Conservation (phyloP, 306 rosid genomes). For the Delonix regia region DNA sequence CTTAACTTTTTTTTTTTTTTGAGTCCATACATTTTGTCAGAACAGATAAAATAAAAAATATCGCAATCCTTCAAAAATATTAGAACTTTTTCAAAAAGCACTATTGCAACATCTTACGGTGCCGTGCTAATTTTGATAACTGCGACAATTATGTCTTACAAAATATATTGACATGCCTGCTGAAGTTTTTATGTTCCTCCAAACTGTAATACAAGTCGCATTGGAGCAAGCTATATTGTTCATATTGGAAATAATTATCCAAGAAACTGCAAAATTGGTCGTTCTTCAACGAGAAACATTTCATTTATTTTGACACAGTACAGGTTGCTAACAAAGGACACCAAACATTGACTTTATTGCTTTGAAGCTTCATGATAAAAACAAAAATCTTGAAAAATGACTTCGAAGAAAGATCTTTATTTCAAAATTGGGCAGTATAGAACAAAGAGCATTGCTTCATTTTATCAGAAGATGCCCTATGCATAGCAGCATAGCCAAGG, state of each 20-base stretch:
- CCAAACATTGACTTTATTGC: background rate
- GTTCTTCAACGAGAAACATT: background rate
- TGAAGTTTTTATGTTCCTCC: too few species aligned
- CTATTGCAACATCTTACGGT: background rate
- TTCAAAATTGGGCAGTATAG: constrained; percentile 25
- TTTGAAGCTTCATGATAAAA: background rate
- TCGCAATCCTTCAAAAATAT: background rate
- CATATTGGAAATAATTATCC: too few species aligned
- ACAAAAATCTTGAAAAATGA: background rate
- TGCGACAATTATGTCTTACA: background rate
- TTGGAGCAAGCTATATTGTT: too few species aligned
- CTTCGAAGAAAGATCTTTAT: background rate
- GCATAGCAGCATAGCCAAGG: background rate
- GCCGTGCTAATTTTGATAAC: background rate
- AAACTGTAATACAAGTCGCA: too few species aligned
- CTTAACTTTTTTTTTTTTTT: too few species aligned
- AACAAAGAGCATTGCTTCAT: background rate
- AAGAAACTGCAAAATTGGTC: background rate
- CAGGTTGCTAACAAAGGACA: background rate
- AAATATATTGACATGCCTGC: background rate
- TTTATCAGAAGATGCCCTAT: constrained; percentile 27
- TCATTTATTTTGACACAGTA: too few species aligned
- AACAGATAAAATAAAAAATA: too few species aligned
- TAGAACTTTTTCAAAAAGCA: too few species aligned
- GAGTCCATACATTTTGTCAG: too few species aligned